phyloP scores from a whole-genome alignment of 2,329 filamentous ascomycete genomes.

The Neofusicoccum kwambonambiense region DNA sequence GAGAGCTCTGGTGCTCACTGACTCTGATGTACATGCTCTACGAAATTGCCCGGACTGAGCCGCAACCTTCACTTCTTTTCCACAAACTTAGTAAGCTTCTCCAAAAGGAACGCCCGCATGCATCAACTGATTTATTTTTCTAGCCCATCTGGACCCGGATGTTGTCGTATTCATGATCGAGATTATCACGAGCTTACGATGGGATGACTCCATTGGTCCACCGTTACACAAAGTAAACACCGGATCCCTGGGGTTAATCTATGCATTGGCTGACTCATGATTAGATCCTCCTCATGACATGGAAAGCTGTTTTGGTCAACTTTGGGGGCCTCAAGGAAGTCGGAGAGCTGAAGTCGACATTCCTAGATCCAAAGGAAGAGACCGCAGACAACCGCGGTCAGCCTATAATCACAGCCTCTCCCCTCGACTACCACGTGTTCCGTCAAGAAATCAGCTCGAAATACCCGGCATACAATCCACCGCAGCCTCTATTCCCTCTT shows the following conservation, averaged over 20 bases:
- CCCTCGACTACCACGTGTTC: conserved; percentile 93
- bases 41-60: conserved; percentile 43
- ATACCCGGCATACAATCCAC: conserved; percentile 93
- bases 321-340: conserved; percentile 79
- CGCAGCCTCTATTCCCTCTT: conserved; percentile 75
- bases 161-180: conserved; percentile 72
- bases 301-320: conserved; percentile 84
- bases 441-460: conserved; percentile 96
- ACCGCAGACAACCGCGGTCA: conserved; percentile 62
- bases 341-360: conserved; percentile 68
- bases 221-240: conserved; percentile 42
- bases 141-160: conserved; percentile 57
- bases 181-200: conserved; percentile 51
- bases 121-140: background rate
- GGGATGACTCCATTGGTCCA: conserved; percentile 60
- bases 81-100: conserved; percentile 30
- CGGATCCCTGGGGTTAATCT: background rate
- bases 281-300: conserved; percentile 76
- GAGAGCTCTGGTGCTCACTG: conserved; percentile 50
- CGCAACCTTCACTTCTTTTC: conserved; percentile 54
- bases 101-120: background rate
- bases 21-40: conserved; percentile 51
- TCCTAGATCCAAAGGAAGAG: conserved; percentile 58
- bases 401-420: conserved; percentile 86
- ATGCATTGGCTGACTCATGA: background rate